These are phyloP conservation scores for Omphalotus guepiniiformis DNA, from an alignment of 768 basidiomycete species.

Conservation along the genomic window DNA sequence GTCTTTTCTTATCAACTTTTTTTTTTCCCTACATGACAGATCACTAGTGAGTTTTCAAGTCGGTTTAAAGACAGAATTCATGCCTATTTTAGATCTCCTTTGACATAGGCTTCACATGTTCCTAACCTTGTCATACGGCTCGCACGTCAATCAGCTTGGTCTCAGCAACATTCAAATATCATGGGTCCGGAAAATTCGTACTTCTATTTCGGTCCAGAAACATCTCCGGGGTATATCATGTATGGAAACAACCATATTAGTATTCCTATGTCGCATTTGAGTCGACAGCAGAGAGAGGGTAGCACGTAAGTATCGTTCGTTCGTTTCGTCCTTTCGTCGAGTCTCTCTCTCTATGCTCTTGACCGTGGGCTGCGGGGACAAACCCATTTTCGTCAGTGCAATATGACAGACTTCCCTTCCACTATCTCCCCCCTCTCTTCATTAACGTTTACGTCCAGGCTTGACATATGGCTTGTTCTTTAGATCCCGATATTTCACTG, in stretches of 20 bases:
- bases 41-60: conserved; percentile 8
- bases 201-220: conserved; percentile 70
- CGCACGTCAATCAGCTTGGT: conserved; percentile 62
- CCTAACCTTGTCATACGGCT: conserved; percentile 64
- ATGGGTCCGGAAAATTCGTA: conserved; percentile 80
- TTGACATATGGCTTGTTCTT: neutral
- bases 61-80: neutral
- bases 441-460: too few relatives aligned
- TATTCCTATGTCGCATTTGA: conserved; percentile 52
- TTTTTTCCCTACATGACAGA: conserved; percentile 12
- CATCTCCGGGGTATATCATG: conserved; percentile 55
- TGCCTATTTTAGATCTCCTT: neutral
- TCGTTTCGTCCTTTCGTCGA: conserved; percentile 4
- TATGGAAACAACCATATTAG: conserved; percentile 62
- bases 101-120: conserved; percentile 43
- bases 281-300: conserved; percentile 53
- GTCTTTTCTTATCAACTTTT: neutral
- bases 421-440: too few relatives aligned
- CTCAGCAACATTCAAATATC: conserved; percentile 60
- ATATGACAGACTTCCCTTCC: neutral
- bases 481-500: conserved; percentile 73
- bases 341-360: neutral
- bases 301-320: conserved; percentile 50
- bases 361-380: neutral
- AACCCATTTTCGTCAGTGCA: neutral